Evolutionary conservation across 129 eudicot genomes (phyloP), one percentile per base, ranked within the genome.

Genomic region (Flaveria linearis): DNA sequence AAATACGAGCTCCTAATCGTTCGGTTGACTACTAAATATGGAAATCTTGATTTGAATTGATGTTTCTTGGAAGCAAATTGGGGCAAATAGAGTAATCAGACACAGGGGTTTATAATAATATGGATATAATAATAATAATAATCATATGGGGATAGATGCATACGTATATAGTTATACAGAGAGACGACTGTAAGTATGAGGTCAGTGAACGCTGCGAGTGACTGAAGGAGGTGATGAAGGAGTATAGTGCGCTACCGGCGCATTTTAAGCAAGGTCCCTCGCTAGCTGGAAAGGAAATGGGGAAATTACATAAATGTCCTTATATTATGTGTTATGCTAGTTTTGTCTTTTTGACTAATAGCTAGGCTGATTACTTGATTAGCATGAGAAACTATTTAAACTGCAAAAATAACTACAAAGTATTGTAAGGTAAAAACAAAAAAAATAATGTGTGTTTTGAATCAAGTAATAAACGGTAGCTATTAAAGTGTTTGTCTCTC

Each of bases 231-330:
- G 12, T 0, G 77, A 73, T 55, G 77, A 73, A 73, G 82, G 82
- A 78, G 82, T 12, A 42, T 26, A 30, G 41, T 69, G 82, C 71
- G 76, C 82, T 58, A 20, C 49, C 64, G 76, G 82, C 76, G 82
- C 62, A 70, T 69, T 58, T 69, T 78, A 78, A 57, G 71, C 62
- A 43, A 55, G 41, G 46, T 39, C 56, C 43, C 13, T 0, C 10
- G 50, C 55, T 76, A 11, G 22, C 58, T 76, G 11, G 56, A 42
- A 41, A 57, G 10, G 5, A 49, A 6, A 5, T 50, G 5, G 12
- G 15, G 15, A 12, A 75, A 41, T 76, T 76, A 39, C 67, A 36
- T 3, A 51, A 36, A 7, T 8, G 80, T 76, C 74, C 73, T 28
- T 66, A 0, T 50, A 65, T 9, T 65, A 47, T 36, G 41, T 25